Percentiles rank a stretch among this genome's conserved stretches.
phyloP scores from a whole-genome alignment of 495 filamentous ascomycete species.

The Polyplosphaeria fusca region DNA sequence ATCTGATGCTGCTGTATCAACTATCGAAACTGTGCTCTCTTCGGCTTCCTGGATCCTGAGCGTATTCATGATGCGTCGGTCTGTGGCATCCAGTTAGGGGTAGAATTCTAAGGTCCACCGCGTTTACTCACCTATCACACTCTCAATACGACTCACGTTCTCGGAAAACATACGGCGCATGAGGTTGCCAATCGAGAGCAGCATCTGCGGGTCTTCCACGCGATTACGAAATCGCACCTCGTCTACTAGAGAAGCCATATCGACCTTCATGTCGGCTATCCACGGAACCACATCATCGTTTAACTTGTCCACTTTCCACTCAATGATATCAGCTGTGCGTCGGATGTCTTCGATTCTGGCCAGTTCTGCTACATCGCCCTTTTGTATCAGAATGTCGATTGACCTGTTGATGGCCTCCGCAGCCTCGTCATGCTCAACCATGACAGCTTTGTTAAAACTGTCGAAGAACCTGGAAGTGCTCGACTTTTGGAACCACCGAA shows the following conservation, averaged over 20 bases:
- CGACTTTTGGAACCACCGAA: slow-evolving; percentile 2
- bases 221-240: neutral
- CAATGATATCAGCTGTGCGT: neutral
- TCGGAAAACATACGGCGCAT: neutral
- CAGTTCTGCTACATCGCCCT: neutral
- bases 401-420: neutral
- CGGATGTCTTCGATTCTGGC: neutral
- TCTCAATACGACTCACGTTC: neutral
- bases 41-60: neutral
- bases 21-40: neutral
- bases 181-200: neutral
- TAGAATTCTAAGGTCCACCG: neutral
- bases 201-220: neutral
- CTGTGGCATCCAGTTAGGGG: neutral
- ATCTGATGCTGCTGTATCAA: neutral
- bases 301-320: neutral
- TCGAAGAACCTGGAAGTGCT: neutral
- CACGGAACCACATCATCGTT: neutral
- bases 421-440: neutral
- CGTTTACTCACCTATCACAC: neutral
- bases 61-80: neutral
- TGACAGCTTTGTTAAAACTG: neutral
- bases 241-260: neutral
- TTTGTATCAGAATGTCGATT: neutral
- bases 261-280: neutral